Percentiles rank a stretch among this genome's conserved stretches.
These are phyloP conservation scores for Lactarius akahatsu DNA, from an alignment of 768 basidiomycete genomes.

Conservation along the genomic window DNA sequence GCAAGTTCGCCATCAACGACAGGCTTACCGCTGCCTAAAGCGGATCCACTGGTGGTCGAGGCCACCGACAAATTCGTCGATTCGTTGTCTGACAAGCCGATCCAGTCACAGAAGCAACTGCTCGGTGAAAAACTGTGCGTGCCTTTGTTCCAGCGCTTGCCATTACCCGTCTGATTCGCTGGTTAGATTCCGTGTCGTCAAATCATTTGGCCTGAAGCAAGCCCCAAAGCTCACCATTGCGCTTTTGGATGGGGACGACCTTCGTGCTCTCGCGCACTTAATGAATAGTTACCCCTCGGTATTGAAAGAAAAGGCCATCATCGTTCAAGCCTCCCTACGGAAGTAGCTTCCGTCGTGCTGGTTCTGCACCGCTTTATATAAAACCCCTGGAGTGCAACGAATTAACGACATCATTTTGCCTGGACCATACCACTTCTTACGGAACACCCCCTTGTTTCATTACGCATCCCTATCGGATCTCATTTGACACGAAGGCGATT, in stretches of 20 bases:
- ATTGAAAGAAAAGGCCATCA: conserved; percentile 55
- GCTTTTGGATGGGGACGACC: conserved; percentile 81
- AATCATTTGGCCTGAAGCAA: conserved; percentile 78
- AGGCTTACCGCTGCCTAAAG: conserved; percentile 35
- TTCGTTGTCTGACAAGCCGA: conserved; percentile 62
- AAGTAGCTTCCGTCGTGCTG: conserved; percentile 6
- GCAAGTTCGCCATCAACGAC: conserved; percentile 49
- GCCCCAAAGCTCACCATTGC: conserved; percentile 87
- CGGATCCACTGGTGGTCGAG: conserved; percentile 38
- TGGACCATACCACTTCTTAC: conserved; percentile 8
- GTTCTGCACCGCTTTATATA: neutral
- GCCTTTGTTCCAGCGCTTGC: conserved; percentile 22
- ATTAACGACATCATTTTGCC: neutral
- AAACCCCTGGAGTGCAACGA: neutral
- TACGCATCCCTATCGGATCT: conserved; percentile 15
- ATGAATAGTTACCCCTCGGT: conserved; percentile 84
- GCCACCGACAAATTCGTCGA: conserved; percentile 66
- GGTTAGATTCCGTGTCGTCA: conserved; percentile 53
- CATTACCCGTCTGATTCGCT: neutral
- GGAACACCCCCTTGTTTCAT: conserved; percentile 12
- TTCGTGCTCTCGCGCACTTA: conserved; percentile 78
- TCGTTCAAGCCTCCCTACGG: conserved; percentile 15
- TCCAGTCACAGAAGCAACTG: conserved; percentile 80
- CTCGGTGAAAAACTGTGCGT: conserved; percentile 76
- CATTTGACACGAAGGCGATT: conserved; percentile 12